These are phyloP conservation scores for Fusarium nodosum DNA, from an alignment of 2,329 filamentous ascomycete species.

Conservation along the genomic window DNA sequence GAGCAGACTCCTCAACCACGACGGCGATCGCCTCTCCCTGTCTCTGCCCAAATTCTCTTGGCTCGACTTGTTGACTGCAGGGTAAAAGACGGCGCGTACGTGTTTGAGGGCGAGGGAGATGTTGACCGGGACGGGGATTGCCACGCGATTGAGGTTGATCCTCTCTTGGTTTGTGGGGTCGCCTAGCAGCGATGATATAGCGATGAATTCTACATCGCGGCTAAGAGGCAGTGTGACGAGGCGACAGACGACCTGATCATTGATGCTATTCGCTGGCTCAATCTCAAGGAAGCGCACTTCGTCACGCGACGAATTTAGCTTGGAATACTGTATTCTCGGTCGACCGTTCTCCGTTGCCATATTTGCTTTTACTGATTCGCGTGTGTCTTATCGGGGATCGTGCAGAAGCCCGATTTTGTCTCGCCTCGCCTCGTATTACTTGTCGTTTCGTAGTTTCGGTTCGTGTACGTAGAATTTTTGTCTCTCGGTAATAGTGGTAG, in stretches of 20 bases:
- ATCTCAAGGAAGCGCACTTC: constrained; percentile 55
- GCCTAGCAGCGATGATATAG: constrained; percentile 51
- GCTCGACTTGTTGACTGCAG: constrained; percentile 41
- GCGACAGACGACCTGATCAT: constrained; percentile 53
- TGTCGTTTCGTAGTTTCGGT: neutral
- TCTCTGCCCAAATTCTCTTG: constrained; percentile 34
- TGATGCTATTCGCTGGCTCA: constrained; percentile 47
- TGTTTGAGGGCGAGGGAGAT: constrained; percentile 52
- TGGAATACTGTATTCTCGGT: constrained; percentile 34
- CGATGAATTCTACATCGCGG: constrained; percentile 49
- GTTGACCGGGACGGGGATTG: constrained; percentile 49
- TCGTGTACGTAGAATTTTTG: neutral
- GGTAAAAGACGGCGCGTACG: constrained; percentile 53
- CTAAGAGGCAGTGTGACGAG: constrained; percentile 51
- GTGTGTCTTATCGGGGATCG: neutral
- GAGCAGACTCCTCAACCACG: constrained; percentile 35
- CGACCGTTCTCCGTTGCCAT: constrained; percentile 21
- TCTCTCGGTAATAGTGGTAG: neutral
- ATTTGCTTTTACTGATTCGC: constrained; percentile 10
- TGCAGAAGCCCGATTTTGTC: neutral
- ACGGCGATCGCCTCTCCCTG: constrained; percentile 17
- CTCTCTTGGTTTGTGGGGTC: constrained; percentile 50
- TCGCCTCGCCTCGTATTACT: constrained; percentile 4
- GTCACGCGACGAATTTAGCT: constrained; percentile 28
- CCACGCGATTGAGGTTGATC: constrained; percentile 50